Evolutionary conservation across 768 basidiomycete genomes (phyloP).

Genomic region (Termitomyces titanicus): DNA sequence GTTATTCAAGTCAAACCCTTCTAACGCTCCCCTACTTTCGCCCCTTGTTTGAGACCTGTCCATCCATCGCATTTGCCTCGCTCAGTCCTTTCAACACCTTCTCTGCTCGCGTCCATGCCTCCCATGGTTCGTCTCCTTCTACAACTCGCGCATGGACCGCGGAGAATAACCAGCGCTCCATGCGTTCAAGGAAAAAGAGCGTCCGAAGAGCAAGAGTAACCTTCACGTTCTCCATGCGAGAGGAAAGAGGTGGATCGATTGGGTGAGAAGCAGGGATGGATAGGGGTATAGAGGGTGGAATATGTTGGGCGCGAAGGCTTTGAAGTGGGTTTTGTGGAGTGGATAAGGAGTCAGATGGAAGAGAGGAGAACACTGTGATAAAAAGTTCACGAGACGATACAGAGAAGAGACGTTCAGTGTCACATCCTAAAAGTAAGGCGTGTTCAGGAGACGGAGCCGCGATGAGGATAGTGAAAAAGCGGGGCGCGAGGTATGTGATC

Average conservation of each 20-base stretch:
- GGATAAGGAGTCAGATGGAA: neutral
- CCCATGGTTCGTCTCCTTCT: conserved; percentile 53
- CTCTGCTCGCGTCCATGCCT: conserved; percentile 38
- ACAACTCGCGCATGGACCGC: conserved; percentile 43
- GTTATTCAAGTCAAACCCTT: neutral
- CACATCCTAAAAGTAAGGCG: neutral
- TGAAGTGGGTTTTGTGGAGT: neutral
- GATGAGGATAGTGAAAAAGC: neutral
- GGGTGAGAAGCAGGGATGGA: neutral
- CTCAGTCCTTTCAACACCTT: neutral
- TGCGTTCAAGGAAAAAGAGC: neutral
- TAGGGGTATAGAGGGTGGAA: neutral
- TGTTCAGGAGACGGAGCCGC: neutral
- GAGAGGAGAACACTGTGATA: neutral
- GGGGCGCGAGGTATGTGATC: neutral
- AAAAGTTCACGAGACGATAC: neutral
- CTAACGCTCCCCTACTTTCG: neutral
- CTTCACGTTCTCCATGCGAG: neutral
- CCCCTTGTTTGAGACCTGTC: neutral
- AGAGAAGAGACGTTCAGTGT: neutral
- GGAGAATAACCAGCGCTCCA: conserved; percentile 22
- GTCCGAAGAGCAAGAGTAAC: neutral
- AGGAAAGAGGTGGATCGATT: neutral
- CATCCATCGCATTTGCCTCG: neutral
- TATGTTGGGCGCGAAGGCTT: neutral